Evolutionary conservation across 768 basidiomycete genomes (phyloP).

Genomic region (Galerina sulciceps): DNA sequence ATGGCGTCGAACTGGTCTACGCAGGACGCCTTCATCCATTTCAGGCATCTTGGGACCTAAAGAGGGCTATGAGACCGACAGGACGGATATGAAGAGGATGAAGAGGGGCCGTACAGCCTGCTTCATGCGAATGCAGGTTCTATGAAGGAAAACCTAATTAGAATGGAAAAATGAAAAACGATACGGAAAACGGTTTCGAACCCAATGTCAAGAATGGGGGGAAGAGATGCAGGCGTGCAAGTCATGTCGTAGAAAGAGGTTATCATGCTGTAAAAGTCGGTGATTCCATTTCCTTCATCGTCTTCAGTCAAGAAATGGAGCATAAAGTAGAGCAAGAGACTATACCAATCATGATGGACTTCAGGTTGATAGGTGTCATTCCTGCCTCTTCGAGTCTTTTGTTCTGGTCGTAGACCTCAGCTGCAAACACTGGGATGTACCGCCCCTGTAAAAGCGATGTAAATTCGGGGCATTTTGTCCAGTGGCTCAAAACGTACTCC

Average conservation of each 20-base stretch:
- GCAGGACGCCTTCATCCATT: constrained; percentile 58
- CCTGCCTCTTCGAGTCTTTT: constrained; percentile 50
- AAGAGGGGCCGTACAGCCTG: constrained; percentile 49
- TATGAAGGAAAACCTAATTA: constrained; percentile 29
- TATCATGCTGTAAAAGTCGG: constrained; percentile 53
- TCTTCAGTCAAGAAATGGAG: not conserved
- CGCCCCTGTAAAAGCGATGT: constrained; percentile 49
- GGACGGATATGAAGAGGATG: not conserved
- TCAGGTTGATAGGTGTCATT: constrained; percentile 64
- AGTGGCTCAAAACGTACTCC: constrained; percentile 47
- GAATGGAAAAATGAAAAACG: constrained; percentile 17
- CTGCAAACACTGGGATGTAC: constrained; percentile 76
- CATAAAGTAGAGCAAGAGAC: not conserved
- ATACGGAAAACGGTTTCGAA: constrained; percentile 34
- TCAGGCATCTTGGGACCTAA: constrained; percentile 69
- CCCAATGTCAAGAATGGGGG: constrained; percentile 51
- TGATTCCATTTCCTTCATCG: constrained; percentile 62
- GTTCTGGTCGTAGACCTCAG: constrained; percentile 80
- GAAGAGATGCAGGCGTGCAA: constrained; percentile 55
- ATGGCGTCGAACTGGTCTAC: constrained; percentile 68
- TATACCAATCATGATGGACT: constrained; percentile 72
- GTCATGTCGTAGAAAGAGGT: constrained; percentile 50
- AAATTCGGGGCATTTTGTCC: no score
- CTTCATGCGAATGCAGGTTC: constrained; percentile 62
- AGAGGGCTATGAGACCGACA: not conserved